These are phyloP conservation scores for Epithemia pelagica DNA, from an alignment of 108 stramenopile genomes.

Conservation along the genomic window DNA sequence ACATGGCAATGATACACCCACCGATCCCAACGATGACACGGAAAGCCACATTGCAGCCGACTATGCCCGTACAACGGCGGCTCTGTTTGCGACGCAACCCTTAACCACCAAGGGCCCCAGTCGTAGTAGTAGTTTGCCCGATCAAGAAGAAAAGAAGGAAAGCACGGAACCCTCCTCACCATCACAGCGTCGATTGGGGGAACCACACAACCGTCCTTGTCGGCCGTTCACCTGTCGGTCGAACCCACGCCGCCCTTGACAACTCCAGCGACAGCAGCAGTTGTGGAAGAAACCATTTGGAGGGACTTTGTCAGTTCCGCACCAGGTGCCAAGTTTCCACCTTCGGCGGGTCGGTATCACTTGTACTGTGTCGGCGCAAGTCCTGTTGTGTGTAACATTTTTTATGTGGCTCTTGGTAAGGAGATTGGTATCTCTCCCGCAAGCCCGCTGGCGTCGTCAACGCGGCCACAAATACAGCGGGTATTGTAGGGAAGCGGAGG, in stretches of 20 bases:
- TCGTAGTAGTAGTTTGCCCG: neutral
- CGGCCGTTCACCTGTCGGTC: too few species aligned
- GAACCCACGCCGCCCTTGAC: too few species aligned
- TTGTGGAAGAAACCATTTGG: conserved; percentile 47
- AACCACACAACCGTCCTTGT: too few species aligned
- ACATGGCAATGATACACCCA: neutral
- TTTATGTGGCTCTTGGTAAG: too few species aligned
- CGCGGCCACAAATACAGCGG: too few species aligned
- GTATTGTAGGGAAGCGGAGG: too few species aligned
- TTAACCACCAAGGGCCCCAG: neutral
- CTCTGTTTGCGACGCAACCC: too few species aligned
- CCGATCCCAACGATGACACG: neutral
- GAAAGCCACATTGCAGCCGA: neutral
- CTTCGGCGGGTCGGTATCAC: conserved; percentile 70
- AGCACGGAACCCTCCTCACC: neutral
- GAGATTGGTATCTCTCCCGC: too few species aligned
- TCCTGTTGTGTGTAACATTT: too few species aligned
- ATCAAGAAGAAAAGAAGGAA: conserved; percentile 3
- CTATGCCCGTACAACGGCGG: neutral
- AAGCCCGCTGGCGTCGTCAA: too few species aligned
- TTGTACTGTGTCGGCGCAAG: conserved; percentile 67
- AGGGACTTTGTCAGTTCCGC: conserved; percentile 40
- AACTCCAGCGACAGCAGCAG: neutral
- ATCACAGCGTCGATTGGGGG: neutral
- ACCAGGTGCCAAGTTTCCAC: conserved; percentile 58